phyloP scores from a whole-genome alignment of 352 stramenopile genomes.

The Globisporangium spinosum region DNA sequence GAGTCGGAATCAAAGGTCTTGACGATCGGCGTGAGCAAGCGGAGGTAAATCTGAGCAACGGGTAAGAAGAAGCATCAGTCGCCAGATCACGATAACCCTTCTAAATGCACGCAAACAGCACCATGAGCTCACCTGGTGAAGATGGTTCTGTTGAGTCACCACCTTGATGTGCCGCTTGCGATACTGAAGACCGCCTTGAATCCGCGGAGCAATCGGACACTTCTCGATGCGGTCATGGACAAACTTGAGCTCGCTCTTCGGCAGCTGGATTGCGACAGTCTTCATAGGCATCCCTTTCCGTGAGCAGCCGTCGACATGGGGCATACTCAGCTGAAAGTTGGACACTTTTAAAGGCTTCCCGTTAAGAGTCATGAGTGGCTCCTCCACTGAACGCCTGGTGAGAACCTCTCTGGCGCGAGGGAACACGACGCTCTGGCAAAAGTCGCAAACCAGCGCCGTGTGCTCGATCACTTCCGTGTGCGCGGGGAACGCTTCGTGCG shows the following conservation, averaged over 20 bases:
- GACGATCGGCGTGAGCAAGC: constrained; percentile 55
- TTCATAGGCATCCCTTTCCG: constrained; percentile 82
- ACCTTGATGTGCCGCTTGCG: constrained; percentile 42
- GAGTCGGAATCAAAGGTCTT: constrained; percentile 54
- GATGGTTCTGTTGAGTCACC: constrained; percentile 68
- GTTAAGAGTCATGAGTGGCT: constrained; percentile 46
- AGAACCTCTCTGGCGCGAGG: constrained; percentile 63
- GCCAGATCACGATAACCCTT: neutral
- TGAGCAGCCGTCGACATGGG: constrained; percentile 79
- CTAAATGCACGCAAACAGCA: neutral
- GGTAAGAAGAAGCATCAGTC: neutral
- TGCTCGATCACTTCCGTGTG: constrained; percentile 71
- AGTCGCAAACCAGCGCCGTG: constrained; percentile 66
- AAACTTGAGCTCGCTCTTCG: constrained; percentile 87
- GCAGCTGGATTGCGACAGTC: constrained; percentile 59
- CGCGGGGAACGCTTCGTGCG: constrained; percentile 59
- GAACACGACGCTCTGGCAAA: constrained; percentile 73
- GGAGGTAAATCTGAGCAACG: constrained; percentile 55
- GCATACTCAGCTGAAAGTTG: constrained; percentile 87
- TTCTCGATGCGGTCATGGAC: constrained; percentile 72
- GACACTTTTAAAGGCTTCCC: constrained; percentile 70
- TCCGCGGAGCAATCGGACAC: constrained; percentile 50
- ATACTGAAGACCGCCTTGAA: constrained; percentile 68
- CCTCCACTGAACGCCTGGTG: constrained; percentile 47
- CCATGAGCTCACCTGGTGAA: constrained; percentile 52